Base-by-base conservation (phyloP, 192 early-diverging fungal species). In the Coemansia sp. region DNA sequence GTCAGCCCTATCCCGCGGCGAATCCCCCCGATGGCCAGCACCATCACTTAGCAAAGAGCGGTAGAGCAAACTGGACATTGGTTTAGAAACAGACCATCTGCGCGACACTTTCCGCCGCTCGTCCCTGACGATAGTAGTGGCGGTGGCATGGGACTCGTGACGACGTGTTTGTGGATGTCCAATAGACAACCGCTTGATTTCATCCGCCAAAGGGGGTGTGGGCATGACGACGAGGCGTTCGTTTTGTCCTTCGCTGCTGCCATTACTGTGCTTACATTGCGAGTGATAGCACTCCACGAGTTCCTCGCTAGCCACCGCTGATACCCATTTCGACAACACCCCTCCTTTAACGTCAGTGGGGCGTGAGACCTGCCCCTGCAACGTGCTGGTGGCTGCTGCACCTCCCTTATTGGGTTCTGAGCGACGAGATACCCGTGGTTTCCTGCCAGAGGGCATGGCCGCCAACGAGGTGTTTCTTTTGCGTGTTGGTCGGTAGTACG, bases 11-110 rank as follows among this genome's bases (percentile, higher is more conserved):
- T n/a, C n/a, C n/a, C n/a, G n/a, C n/a, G n/a, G n/a, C n/a, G n/a
- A n/a, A n/a, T n/a, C n/a, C n/a, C n/a, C n/a, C n/a, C n/a, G n/a
- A n/a, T n/a, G n/a, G n/a, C n/a, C n/a, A n/a, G n/a, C n/a, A n/a
- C 4, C 31, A 31, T 31, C 31, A 31, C 4, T 4, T 4, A 31
- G 31, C 31, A n/a, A n/a, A n/a, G 31, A 31, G 31, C 51, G 63
- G n/a, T 61, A 61, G 1, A 71, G 50, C 48, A 71, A 24, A n/a
- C 46, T 45, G 0, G 69, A 71, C 69, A 71, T 71, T 45, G 69
- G 69, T 0, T 34, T 56, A 4, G 28, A 24, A 6, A 28, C 24
- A 16, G 53, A 14, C 53, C 9, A 8, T 56, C n/a, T 56, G 16
- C 31, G 53, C 13, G 51, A 55, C 14, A 16, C 28, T 14, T 35